These are phyloP conservation scores for Pluteus cervinus DNA, from an alignment of 768 basidiomycete genomes.

Conservation along the genomic window DNA sequence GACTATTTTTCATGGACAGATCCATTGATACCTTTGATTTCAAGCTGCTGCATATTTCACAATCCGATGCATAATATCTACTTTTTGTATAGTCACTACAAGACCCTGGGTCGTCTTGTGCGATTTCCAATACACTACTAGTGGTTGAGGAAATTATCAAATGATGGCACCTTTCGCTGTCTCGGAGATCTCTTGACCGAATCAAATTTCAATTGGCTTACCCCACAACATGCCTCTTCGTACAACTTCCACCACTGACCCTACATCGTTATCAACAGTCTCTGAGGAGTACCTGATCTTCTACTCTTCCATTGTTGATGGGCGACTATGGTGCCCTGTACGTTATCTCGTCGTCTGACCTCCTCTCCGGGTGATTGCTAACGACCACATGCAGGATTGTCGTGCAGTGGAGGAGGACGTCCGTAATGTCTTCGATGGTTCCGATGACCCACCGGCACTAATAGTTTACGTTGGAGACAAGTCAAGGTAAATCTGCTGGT, in stretches of 20 bases:
- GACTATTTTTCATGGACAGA: constrained; percentile 21
- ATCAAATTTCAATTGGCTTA: too few relatives aligned
- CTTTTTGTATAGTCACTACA: constrained; percentile 28
- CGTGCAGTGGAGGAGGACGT: constrained; percentile 52
- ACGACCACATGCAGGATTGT: constrained; percentile 46
- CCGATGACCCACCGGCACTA: constrained; percentile 43
- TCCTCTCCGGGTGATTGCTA: constrained; percentile 2
- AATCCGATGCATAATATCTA: constrained; percentile 36
- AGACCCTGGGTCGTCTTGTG: too few relatives aligned
- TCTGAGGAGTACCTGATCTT: constrained; percentile 60
- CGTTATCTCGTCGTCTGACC: constrained; percentile 14
- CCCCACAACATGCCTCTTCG: constrained; percentile 43
- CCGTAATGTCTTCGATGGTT: constrained; percentile 38
- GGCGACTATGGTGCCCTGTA: constrained; percentile 69
- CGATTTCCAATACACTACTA: too few relatives aligned
- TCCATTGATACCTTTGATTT: constrained; percentile 33
- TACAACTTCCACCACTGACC: constrained; percentile 29
- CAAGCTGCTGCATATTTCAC: constrained; percentile 33
- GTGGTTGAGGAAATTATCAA: too few relatives aligned
- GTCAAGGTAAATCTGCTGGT: constrained; percentile 42
- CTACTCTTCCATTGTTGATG: constrained; percentile 60
- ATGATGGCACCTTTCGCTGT: too few relatives aligned
- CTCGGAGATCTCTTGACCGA: too few relatives aligned
- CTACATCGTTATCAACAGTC: constrained; percentile 28
- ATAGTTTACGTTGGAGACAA: constrained; percentile 68